Evolutionary conservation across 208 protist genomes (phyloP).

Genomic region (Leishmania mexicana): DNA sequence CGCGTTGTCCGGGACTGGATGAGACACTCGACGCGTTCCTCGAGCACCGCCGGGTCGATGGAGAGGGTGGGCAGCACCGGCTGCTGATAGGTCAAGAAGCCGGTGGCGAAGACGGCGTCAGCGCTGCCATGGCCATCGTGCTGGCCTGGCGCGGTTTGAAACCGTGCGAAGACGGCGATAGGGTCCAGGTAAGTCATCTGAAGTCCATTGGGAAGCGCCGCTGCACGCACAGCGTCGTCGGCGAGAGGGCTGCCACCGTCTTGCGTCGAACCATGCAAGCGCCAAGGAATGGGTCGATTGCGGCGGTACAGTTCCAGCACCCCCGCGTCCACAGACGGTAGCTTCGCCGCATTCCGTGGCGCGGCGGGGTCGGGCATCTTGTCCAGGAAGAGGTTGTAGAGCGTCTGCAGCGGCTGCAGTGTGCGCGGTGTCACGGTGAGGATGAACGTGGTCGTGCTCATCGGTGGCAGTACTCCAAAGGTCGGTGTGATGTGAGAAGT

Average conservation of each 20-base stretch:
- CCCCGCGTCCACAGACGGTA: slow-evolving; percentile 26
- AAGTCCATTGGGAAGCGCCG: slow-evolving; percentile 3
- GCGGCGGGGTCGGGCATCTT: slow-evolving; percentile 59
- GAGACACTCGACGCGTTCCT: slow-evolving; percentile 83
- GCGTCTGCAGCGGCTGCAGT: slow-evolving; percentile 32
- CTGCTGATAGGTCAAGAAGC: slow-evolving; percentile 83
- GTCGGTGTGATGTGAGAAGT: slow-evolving; percentile 24
- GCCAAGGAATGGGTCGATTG: slow-evolving; percentile 25
- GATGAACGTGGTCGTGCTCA: slow-evolving; percentile 28
- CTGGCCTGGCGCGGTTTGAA: neutral
- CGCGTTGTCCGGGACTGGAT: slow-evolving; percentile 67
- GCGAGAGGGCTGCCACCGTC: neutral
- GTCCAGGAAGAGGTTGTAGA: slow-evolving; percentile 78
- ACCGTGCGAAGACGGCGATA: slow-evolving; percentile 26
- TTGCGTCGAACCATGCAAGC: neutral
- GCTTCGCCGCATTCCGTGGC: slow-evolving; percentile 17
- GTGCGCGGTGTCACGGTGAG: slow-evolving; percentile 28
- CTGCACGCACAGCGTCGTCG: neutral
- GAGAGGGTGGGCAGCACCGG: slow-evolving; percentile 55
- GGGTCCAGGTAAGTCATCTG: slow-evolving; percentile 36
- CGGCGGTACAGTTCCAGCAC: slow-evolving; percentile 35
- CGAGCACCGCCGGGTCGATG: slow-evolving; percentile 64
- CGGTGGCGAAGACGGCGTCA: slow-evolving; percentile 60
- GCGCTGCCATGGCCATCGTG: neutral
- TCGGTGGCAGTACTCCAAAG: slow-evolving; percentile 21